Evolutionary conservation across 179 eudicot genomes (phyloP), one percentile per base, ranked within the genome.

Genomic region (Pouteria campechiana): DNA sequence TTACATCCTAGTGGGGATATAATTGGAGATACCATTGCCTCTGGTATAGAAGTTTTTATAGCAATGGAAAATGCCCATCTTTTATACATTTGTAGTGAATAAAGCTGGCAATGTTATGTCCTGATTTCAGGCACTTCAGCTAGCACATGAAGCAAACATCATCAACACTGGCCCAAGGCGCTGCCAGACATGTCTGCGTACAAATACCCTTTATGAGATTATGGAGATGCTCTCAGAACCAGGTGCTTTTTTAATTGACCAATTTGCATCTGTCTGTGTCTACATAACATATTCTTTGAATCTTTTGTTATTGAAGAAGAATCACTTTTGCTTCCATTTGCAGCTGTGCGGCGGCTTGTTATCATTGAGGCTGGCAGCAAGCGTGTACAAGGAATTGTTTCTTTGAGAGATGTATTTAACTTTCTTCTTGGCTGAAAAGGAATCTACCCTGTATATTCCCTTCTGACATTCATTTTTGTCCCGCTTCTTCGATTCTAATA

Each of bases 171-270:
- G 21, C 7, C 52, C 7, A 5, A 18, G 16, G 29, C 45, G 70
- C 11, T 72, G 51, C 53, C 46, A 45, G 7, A 67, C 63, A 15
- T 72, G 78, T 57, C 51, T 62, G 0, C 66, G 64, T 21, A 67
- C 65, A 8, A 74, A 72, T 59, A 55, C 78, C 38, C 46, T 72
- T 52, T 51, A 55, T 17, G 48, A 57, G 37, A 64, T 67, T 2
- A 72, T 72, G 64, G 67, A 64, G 62, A 57, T 66, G 41, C 78
- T 72, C 39, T 67, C 74, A 17, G 41, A 60, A 41, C 75, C 75
- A 64, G 64, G 75, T 65, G 23, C 21, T 7, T 58, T n/a, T 39
- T 17, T 41, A 8, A 30, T n/a, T n/a, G n/a, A n/a, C n/a, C n/a
- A n/a, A n/a, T 13, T 2, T 37, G 34, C 37, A 17, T 17, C 35